Evolutionary conservation across 805 yeast genomes (phyloP).

Genomic region (Wickerhamomyces mucosus): DNA sequence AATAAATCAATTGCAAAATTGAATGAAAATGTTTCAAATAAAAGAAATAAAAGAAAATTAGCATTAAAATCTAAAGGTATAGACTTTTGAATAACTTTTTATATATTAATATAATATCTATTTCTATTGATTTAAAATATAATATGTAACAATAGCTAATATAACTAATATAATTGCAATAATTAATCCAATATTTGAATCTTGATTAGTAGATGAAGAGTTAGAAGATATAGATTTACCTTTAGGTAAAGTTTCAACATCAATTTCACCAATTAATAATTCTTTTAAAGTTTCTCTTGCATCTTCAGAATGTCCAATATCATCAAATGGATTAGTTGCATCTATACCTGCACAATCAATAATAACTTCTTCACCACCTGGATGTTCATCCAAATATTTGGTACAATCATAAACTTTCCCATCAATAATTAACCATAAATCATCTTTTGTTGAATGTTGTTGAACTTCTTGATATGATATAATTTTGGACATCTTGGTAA

Average conservation of each 20-base stretch:
- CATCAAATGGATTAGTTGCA: conserved; percentile 76
- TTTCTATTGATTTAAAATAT: conserved; percentile 6
- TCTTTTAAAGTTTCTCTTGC: conserved; percentile 71
- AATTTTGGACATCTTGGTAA: conserved; percentile 33
- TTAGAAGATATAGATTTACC: conserved; percentile 37
- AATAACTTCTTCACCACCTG: conserved; percentile 84
- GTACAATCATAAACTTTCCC: conserved; percentile 85
- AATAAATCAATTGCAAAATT: conserved; percentile 23
- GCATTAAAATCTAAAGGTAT: conserved; percentile 28
- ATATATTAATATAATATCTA: too few relatives aligned
- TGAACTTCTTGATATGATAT: conserved; percentile 61
- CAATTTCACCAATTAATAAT: conserved; percentile 70
- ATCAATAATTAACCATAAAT: conserved; percentile 78
- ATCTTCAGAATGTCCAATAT: conserved; percentile 96
- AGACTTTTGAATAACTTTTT: conserved; percentile 22
- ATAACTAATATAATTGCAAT: conserved; percentile 13
- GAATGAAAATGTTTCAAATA: conserved; percentile 22
- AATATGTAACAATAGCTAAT: conserved; percentile 15
- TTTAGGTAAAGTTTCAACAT: conserved; percentile 18
- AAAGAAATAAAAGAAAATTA: conserved; percentile 24
- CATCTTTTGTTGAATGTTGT: conserved; percentile 63
- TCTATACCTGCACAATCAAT: conserved; percentile 77
- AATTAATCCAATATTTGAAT: conserved; percentile 16
- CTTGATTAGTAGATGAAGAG: conserved; percentile 18
- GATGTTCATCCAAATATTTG: conserved; percentile 41